Evolutionary conservation across 768 basidiomycete species (phyloP).

Genomic region (Infundibulicybe gibba): DNA sequence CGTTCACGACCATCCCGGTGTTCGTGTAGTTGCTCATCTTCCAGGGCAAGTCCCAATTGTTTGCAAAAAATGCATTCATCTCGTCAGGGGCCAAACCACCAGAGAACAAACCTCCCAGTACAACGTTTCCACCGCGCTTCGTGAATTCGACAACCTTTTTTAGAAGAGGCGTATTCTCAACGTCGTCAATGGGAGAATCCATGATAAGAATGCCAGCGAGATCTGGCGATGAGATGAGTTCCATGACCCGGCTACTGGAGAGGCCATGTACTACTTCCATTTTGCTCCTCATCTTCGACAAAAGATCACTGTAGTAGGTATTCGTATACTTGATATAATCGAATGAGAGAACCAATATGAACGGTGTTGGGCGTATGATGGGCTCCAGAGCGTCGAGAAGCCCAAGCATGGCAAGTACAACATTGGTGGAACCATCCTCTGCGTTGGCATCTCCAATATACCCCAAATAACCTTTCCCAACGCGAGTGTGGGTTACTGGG

Average conservation of each 20-base stretch:
- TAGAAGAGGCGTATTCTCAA: conserved; percentile 14
- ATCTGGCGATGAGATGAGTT: conserved; percentile 17
- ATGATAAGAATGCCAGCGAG: conserved; percentile 26
- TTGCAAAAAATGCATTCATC: conserved; percentile 15
- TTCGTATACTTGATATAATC: conserved; percentile 9
- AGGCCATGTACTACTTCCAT: conserved; percentile 18
- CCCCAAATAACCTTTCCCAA: conserved; percentile 31
- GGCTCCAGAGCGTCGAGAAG: conserved; percentile 17
- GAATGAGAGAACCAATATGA: conserved; percentile 15
- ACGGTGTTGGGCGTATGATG: conserved; percentile 7
- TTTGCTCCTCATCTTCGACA: conserved; percentile 8
- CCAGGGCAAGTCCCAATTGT: no score
- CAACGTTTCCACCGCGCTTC: conserved; percentile 22
- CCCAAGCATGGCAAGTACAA: conserved; percentile 34
- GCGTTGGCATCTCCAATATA: conserved; percentile 41
- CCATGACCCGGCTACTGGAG: conserved; percentile 15
- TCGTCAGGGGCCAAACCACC: conserved; percentile 6
- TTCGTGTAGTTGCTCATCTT: no score
- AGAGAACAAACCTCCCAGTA: conserved; percentile 25
- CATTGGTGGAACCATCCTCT: conserved; percentile 27
- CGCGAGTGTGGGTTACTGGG: conserved; percentile 23
- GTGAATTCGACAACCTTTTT: conserved; percentile 18
- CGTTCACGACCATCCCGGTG: no score
- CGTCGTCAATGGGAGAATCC: conserved; percentile 17
- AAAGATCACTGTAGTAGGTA: conserved; percentile 11